Percentiles rank a stretch among this genome's conserved stretches.
phyloP scores from a whole-genome alignment of 2,329 filamentous ascomycete genomes.

The Pyrenophora graminea region DNA sequence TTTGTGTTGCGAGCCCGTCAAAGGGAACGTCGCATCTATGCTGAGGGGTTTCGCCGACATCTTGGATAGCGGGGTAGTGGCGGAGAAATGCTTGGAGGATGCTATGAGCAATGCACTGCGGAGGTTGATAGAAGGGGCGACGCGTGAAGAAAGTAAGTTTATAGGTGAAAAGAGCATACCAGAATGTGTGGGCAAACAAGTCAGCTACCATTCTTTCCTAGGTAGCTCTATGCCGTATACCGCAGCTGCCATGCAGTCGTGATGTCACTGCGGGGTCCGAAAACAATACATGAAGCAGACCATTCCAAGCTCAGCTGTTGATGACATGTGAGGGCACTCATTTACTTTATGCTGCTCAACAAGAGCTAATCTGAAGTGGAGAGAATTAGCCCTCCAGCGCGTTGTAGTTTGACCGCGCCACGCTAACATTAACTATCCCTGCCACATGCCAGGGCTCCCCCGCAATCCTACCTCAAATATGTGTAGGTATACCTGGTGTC shows the following conservation, averaged over 20 bases:
- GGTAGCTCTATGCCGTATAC: conserved; percentile 5
- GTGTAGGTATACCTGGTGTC: too few relatives aligned
- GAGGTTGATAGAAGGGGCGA: neutral
- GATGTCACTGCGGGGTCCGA: conserved; percentile 19
- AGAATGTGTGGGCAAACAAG: neutral
- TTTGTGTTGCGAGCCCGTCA: conserved; percentile 55
- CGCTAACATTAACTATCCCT: conserved; percentile 3
- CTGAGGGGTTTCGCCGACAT: conserved; percentile 36
- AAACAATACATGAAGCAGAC: neutral
- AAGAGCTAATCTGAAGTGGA: neutral
- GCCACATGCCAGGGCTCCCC: neutral
- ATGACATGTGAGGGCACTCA: neutral
- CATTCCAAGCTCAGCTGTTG: neutral
- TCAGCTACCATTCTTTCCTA: neutral
- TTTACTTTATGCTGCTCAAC: neutral
- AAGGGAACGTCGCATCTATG: conserved; percentile 55
- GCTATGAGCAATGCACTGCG: conserved; percentile 8
- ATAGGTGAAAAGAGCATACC: conserved; percentile 16
- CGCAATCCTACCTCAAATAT: neutral
- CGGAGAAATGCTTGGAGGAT: conserved; percentile 8
- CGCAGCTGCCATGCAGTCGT: conserved; percentile 17
- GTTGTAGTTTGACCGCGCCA: neutral
- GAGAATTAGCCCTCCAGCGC: neutral
- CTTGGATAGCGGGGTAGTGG: conserved; percentile 13
- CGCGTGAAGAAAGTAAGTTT: conserved; percentile 3